Evolutionary conservation across 1,284 basidiomycete genomes (phyloP), one percentile per base, ranked within the genome.

Genomic region (Ustilago hordei): DNA sequence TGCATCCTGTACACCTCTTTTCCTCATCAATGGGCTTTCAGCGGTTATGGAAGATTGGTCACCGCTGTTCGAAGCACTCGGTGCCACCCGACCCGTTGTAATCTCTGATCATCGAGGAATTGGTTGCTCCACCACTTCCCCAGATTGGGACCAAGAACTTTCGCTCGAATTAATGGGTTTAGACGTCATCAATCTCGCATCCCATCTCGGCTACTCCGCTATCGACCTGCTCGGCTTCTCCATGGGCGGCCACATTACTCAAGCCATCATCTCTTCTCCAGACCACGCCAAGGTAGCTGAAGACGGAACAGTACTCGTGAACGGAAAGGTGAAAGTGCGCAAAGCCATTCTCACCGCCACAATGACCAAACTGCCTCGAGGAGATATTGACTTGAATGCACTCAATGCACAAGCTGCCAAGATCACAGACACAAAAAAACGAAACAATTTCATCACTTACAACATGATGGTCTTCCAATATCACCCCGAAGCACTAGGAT

Each of bases 231-330:
- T 85, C 6, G 84, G 84, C 9, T 85, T 81, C 54, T 76, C 69
- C 13, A 85, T 85, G 84, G 84, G 84, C 11, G 84, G 84, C 2
- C 78, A 82, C 38, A 82, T 85, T 19, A 60, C 69, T 3, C 82
- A 84, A 56, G 78, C 72, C 5, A 48, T 85, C 13, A 56, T 84
- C n/a, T 68, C 74, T 3, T 64, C 65, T 3, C 31, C 53, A 0
- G 50, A 67, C 0, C 15, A 45, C 8, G 59, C 74, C 0, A 35
- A 45, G 1, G 55, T 48, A 0, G 38, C 13, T 0, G 3, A 12
- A 2, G 47, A 62, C 3, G 60, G 66, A 7, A 48, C 61, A 0
- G n/a, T 63, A n/a, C 41, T 62, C 6, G 23, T 47, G 9, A 28
- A 75, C 8, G 62, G 59, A 1, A 76, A 67, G 17, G 63, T 85